Base-by-base conservation (phyloP, 2,329 filamentous ascomycete genomes). In the Macrophomina phaseolina region DNA sequence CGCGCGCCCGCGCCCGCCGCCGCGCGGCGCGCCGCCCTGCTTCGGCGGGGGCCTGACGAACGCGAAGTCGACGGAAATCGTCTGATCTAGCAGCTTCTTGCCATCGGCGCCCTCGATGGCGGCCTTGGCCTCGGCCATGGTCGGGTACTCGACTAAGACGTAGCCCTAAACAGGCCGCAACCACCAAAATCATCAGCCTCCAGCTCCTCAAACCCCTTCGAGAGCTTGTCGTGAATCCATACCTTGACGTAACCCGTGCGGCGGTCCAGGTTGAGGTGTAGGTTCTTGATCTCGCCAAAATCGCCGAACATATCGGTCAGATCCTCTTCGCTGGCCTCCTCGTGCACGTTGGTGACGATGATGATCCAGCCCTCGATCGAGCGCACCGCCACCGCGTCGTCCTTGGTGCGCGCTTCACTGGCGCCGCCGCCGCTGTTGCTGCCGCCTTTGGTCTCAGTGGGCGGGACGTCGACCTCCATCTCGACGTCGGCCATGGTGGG, bases 361-460 rank as follows among this genome's bases (percentile, higher is more conserved):
- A 95, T 84, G 79, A 95, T 95, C 92, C 92, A 95, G 72, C 92
- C 92, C 80, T 95, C 92, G 75, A 95, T 94, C 65, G 90, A 93
- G 73, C 92, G 91, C 68, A 95, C 92, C 30, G 92, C 92, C 1
- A 89, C 92, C 65, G 91, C 91, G 45, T 51, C 53, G 45, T 86
- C 84, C 73, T 87, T 86, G 6, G 91, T 94, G 74, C 88, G 88
- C 84, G 92, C 90, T 74, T 90, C 88, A 56, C n/a, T 56, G 38
- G 23, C 42, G 38, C 49, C 32, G 42, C 7, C 7, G 42, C 16
- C 53, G 23, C 23, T 23, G 23, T 23, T 23, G 23, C 23, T 23
- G 2, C 23, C 23, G 23, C 23, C 23, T 23, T 52, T 56, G 30
- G 45, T 34, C 11, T 45, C 40, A 42, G 60, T 16, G 30, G 52